Evolutionary conservation across 345 rosid genomes (phyloP).

Genomic region (rapeseed (Brassica napus)): Da-Ae NC_063445.1:7389001-7389500

Average conservation of each 20-base stretch:
- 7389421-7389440: constrained; percentile 93
- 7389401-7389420: constrained; percentile 95
- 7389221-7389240: constrained; percentile 98
- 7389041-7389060: constrained; percentile 82
- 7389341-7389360: constrained; percentile 64
- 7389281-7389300: background rate
- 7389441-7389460: constrained; percentile 96
- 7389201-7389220: constrained; percentile 82
- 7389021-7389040: constrained; percentile 87
- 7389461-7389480: constrained; percentile 33
- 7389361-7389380: constrained; percentile 80
- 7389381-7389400: constrained; percentile 89
- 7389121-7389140: background rate
- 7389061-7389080: constrained; percentile 95
- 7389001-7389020: constrained; percentile 78
- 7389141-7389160: background rate
- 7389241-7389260: constrained; percentile 26
- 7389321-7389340: constrained; percentile 15
- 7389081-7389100: constrained; percentile 92
- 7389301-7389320: background rate
- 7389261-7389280: background rate
- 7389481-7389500: background rate
- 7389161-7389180: background rate
- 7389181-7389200: constrained; percentile 86
- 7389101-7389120: constrained; percentile 21